Conservation (phyloP, 2,329 filamentous ascomycete genomes). For the Pyrenochaeta sp. region DNA sequence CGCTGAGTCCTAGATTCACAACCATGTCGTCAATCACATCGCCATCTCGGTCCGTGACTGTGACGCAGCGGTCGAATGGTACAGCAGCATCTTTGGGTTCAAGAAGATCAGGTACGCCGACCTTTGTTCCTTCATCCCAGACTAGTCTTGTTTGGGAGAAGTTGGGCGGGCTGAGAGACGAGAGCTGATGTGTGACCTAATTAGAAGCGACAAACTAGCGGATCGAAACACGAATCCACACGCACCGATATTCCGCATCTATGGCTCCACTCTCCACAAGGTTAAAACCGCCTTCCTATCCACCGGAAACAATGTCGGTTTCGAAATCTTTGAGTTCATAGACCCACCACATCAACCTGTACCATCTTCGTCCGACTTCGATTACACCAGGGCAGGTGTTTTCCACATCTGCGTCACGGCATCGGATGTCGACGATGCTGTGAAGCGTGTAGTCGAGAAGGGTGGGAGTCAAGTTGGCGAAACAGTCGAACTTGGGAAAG, state of each 20-base stretch:
- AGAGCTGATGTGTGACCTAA: too few species aligned
- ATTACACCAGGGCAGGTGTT: constrained; percentile 42
- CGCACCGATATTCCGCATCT: constrained; percentile 42
- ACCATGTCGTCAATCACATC: constrained; percentile 34
- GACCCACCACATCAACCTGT: constrained; percentile 23
- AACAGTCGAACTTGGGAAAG: constrained; percentile 25
- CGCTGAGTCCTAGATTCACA: constrained; percentile 23
- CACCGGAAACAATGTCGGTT: constrained; percentile 44
- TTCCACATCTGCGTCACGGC: constrained; percentile 48
- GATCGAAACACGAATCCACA: constrained; percentile 8
- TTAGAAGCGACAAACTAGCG: constrained; percentile 29
- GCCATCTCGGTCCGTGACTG: constrained; percentile 33
- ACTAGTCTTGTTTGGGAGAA: too few species aligned
- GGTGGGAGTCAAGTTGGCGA: constrained; percentile 43
- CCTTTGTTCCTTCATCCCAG: neutral
- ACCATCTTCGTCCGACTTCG: constrained; percentile 7
- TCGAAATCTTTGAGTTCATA: constrained; percentile 48
- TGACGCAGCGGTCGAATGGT: constrained; percentile 35
- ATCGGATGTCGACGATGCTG: constrained; percentile 37
- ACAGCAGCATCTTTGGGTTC: constrained; percentile 33
- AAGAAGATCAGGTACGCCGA: constrained; percentile 19
- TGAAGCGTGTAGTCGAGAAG: constrained; percentile 29
- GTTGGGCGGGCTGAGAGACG: too few species aligned
- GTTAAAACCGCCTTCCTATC: constrained; percentile 41
- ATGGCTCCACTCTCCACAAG: constrained; percentile 32